Conservation (phyloP, 352 stramenopile genomes). For the Phytophthora vignae region DNA sequence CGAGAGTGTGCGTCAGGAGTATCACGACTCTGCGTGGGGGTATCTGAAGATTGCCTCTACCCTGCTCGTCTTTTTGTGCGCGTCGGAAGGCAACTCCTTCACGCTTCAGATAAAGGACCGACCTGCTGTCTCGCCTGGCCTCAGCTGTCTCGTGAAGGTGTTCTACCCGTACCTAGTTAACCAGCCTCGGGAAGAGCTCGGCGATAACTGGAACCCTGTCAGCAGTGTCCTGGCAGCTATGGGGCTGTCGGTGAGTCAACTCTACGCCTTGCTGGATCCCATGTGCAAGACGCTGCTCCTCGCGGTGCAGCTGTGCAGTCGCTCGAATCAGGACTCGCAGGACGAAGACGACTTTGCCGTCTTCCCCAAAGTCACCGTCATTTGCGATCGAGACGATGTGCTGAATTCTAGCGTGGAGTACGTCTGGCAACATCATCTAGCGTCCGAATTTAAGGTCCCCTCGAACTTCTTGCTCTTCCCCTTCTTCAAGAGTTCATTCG, state of each 20-base stretch:
- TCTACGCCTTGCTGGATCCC: conserved; percentile 51
- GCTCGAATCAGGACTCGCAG: conserved; percentile 28
- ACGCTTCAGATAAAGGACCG: background rate
- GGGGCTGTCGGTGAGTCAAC: conserved; percentile 22
- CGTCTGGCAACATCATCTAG: conserved; percentile 41
- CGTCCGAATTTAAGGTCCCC: conserved; percentile 1
- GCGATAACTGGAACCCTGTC: conserved; percentile 47
- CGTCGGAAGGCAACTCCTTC: conserved; percentile 1
- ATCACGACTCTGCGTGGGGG: conserved; percentile 41
- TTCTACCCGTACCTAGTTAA: conserved; percentile 81
- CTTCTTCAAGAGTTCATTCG: conserved; percentile 75
- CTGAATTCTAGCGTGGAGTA: conserved; percentile 49
- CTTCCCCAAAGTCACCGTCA: conserved; percentile 53
- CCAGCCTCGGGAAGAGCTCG: conserved; percentile 53
- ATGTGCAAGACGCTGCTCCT: conserved; percentile 68
- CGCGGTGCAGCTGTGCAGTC: conserved; percentile 23
- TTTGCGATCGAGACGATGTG: conserved; percentile 57
- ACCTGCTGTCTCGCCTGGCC: conserved; percentile 24
- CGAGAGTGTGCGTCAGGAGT: conserved; percentile 34
- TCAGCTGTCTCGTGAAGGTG: conserved; percentile 59
- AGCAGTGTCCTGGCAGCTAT: conserved; percentile 36
- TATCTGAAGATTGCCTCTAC: conserved; percentile 36
- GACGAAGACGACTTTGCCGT: conserved; percentile 20
- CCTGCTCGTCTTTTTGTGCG: conserved; percentile 26
- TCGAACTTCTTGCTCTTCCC: conserved; percentile 54